These are phyloP conservation scores for Apostasia shenzhenica DNA, from an alignment of 106 monocot genomes.

Conservation along the genomic window DNA sequence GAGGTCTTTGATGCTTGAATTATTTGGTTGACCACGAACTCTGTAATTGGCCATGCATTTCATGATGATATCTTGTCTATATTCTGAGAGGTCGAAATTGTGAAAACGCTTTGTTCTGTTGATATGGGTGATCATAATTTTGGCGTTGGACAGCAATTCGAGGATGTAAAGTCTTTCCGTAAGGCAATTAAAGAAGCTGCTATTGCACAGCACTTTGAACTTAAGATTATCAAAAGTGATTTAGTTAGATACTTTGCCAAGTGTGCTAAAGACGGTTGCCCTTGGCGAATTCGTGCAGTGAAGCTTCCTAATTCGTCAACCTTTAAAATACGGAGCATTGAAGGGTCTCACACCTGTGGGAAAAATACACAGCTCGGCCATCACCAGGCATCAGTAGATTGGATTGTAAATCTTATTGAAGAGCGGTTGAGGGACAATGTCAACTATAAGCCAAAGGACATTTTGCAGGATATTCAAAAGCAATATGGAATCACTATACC, in stretches of 20 bases:
- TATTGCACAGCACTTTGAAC: slow-evolving; percentile 67
- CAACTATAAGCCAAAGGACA: slow-evolving; percentile 77
- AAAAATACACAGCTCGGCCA: slow-evolving; percentile 49
- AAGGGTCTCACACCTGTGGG: slow-evolving; percentile 53
- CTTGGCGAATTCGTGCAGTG: slow-evolving; percentile 66
- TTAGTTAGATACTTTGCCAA: slow-evolving; percentile 57
- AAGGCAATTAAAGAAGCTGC: slow-evolving; percentile 58
- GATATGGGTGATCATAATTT: slow-evolving; percentile 29
- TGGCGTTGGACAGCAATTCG: slow-evolving; percentile 43
- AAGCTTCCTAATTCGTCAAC: slow-evolving; percentile 43
- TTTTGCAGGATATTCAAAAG: slow-evolving; percentile 59
- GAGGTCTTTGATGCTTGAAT: too few species aligned
- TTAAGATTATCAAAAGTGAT: slow-evolving; percentile 69
- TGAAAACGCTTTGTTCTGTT: too few species aligned
- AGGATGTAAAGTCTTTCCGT: slow-evolving; percentile 60
- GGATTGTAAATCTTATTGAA: slow-evolving; percentile 67
- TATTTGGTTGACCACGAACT: too few species aligned
- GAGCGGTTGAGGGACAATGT: slow-evolving; percentile 44
- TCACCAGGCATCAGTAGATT: slow-evolving; percentile 69
- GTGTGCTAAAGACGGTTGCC: slow-evolving; percentile 67
- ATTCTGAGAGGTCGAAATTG: too few species aligned
- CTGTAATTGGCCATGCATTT: too few species aligned
- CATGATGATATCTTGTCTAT: too few species aligned
- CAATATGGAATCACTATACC: slow-evolving; percentile 70
- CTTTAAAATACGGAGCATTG: slow-evolving; percentile 50